Evolutionary conservation across 108 stramenopile genomes (phyloP).

Genomic region (Fragilaria crotonensis): DNA sequence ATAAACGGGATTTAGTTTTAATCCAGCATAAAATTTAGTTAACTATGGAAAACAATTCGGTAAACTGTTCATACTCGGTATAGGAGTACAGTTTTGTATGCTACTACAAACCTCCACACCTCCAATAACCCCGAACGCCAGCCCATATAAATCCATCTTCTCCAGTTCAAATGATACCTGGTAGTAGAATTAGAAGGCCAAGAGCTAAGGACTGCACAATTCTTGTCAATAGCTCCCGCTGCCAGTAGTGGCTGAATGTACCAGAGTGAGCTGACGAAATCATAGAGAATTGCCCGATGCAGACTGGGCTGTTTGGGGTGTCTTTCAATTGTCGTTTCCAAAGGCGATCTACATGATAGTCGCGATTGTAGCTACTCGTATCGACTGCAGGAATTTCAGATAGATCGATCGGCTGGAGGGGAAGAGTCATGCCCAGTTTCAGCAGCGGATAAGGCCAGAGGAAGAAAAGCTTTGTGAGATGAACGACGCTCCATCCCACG

Average conservation of each 20-base stretch:
- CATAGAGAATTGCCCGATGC: conserved; percentile 34
- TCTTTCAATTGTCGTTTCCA: not conserved
- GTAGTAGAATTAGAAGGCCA: conserved; percentile 48
- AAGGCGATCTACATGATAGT: not conserved
- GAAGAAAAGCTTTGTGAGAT: conserved; percentile 41
- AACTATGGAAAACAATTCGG: too few relatives aligned
- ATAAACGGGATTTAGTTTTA: too few relatives aligned
- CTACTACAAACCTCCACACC: too few relatives aligned
- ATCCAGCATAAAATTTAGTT: too few relatives aligned
- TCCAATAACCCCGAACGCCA: conserved; percentile 38
- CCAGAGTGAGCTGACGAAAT: conserved; percentile 54
- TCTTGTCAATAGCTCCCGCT: conserved; percentile 20
- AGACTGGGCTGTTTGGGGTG: conserved; percentile 43
- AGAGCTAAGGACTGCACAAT: conserved; percentile 61
- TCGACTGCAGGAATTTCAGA: conserved; percentile 32
- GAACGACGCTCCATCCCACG: not conserved
- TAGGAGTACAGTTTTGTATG: too few relatives aligned
- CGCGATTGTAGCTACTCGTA: not conserved
- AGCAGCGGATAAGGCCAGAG: conserved; percentile 48
- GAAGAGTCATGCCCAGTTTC: conserved; percentile 36
- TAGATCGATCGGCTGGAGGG: conserved; percentile 36
- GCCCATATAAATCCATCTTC: conserved; percentile 48
- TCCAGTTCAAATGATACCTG: conserved; percentile 35
- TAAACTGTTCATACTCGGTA: too few relatives aligned
- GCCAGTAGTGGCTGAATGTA: conserved; percentile 53